Conservation (phyloP, 2,329 filamentous ascomycete species). For the Colletotrichum euphorbiae region DNA sequence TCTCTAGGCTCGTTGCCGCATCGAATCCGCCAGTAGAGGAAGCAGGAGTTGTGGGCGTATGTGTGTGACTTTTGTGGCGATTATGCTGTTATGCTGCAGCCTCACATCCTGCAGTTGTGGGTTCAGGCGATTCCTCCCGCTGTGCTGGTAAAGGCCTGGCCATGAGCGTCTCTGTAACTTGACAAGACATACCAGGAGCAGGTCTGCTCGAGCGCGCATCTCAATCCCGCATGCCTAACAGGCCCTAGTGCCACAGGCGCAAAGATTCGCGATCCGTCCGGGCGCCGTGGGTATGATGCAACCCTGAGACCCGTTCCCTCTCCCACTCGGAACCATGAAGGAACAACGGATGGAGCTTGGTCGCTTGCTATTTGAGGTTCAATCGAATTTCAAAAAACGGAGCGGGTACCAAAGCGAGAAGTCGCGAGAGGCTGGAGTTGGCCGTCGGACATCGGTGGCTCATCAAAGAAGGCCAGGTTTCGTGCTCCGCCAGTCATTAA, state of each 20-base stretch:
- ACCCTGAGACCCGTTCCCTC: constrained; percentile 32
- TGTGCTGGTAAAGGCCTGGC: background rate
- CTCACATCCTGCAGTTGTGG: background rate
- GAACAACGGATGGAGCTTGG: constrained; percentile 21
- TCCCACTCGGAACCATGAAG: constrained; percentile 16
- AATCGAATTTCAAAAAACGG: constrained; percentile 28
- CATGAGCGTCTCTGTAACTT: constrained; percentile 22
- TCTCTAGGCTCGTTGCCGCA: constrained; percentile 1
- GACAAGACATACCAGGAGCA: constrained; percentile 30
- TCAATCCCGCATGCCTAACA: constrained; percentile 39
- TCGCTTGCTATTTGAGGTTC: constrained; percentile 38
- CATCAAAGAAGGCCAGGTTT: constrained; percentile 34
- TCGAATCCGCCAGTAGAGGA: background rate
- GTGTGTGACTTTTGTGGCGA: constrained; percentile 16
- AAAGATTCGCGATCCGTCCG: constrained; percentile 40
- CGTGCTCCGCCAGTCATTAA: constrained; percentile 35
- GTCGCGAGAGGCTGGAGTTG: constrained; percentile 21
- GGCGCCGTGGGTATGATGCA: constrained; percentile 35
- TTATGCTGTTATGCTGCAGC: constrained; percentile 25
- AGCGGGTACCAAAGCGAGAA: constrained; percentile 14
- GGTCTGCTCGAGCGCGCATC: constrained; percentile 34
- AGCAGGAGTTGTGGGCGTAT: constrained; percentile 1
- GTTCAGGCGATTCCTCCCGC: background rate
- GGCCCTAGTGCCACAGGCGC: constrained; percentile 34
- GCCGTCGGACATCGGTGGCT: constrained; percentile 30